Base-by-base conservation (phyloP, 306 rosid genomes). In the Phaseolus lunatus region DNA sequence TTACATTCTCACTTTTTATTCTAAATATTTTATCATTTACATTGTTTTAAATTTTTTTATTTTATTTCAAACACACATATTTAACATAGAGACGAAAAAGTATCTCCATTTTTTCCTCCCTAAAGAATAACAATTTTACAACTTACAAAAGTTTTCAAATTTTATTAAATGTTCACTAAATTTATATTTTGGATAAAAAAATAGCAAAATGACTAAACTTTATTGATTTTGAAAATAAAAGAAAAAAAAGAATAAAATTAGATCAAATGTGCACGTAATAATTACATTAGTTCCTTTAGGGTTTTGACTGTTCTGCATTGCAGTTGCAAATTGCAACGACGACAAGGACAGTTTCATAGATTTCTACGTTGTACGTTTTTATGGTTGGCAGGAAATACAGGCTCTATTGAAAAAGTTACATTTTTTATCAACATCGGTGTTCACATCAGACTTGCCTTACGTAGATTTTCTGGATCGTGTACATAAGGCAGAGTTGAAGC, bases 391-490 rank as follows among this genome's bases (percentile, higher is more conserved):
- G 98, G 97, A 92, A 78, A 84, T 89, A 49, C 81, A 88, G 82
- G 76, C 26, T 15, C 63, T 95, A 71, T 43, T 95, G 80, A 82
- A 71, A 62, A 84, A 86, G 84, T 61, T 95, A 48, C 74, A 89
- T 70, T 95, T 89, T 57, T 90, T 95, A 59, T 86, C 88, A 13
- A 66, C 85, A 50, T 82, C 97, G 37, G 90, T 90, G 69, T 95
- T 95, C 88, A 89, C 93, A 35, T 90, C 97, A 1, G 99, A 95
- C 57, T 72, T 92, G 23, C 84, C 91, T 16, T 95, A 95, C 76
- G 89, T 92, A 79, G 99, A 95, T 80, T 95, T 95, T 76, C 80
- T 95, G 78, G 91, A 95, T 88, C 91, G 99, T 71, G 99, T 95
- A 39, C 97, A 90, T 78, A 92, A 86, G 85, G 93, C 97, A 58